Base-by-base conservation (phyloP, 805 yeast genomes). In the Wickerhamomyces pijperi region DNA sequence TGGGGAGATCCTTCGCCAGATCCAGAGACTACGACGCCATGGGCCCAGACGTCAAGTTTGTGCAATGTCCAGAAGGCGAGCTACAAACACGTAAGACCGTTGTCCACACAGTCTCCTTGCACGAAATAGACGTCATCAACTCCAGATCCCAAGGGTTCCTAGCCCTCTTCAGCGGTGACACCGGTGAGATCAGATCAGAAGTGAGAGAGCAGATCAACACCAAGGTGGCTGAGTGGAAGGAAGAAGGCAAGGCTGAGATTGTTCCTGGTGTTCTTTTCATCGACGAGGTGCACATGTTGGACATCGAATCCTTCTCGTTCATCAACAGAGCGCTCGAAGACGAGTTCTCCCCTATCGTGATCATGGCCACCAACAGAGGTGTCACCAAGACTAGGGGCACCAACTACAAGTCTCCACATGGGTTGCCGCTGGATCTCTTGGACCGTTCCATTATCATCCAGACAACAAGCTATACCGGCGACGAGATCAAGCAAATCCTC, bases 1-100 rank as follows among this genome's bases (percentile, higher is more conserved):
- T 92, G 47, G 99, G 99, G 44, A 78, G 96, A 62, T 88, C 97
- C 0, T 94, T 86, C 62, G 80, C 97, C 5, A 76, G 97, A 51
- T 94, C 97, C 5, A 75, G 98, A 52, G 98, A 92, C 62, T 92
- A 92, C 61, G 99, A 92, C 64, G 96, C 97, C 35, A 86, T 87
- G 94, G 95, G 95, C 17, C 95, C 97, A 39, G 97, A 94, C 47
- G 88, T 96, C 37, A 88, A 87, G 62, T 92, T 92, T 59, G 95
- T 92, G 42, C 97, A 92, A 63, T 82, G 95, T 58, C 99, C 99
- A 32, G 97, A 92, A 60, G 99, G 99, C 41, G 99, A 92, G 67
- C 75, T 92, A 55, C 98, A 92, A 66, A 84, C 85, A 57, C 78
- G 97, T 54, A 86, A 85, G 57, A 94, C 87, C 56, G 94, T 87